phyloP scores from a whole-genome alignment of 2,329 filamentous ascomycete species.

The Neobulgaria alba region DNA sequence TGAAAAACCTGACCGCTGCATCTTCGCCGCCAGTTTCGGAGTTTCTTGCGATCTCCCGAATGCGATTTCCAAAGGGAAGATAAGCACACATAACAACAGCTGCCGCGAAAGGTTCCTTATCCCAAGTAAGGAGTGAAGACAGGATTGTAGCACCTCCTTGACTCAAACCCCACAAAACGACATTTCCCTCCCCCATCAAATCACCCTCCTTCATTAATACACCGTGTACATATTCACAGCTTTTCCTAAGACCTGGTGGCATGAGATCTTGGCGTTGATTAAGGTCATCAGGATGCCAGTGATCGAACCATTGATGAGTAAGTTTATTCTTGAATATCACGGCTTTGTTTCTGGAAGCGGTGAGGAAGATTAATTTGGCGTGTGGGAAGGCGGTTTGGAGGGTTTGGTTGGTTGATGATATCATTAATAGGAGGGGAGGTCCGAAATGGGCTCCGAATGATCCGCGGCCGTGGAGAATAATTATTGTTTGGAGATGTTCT shows the following conservation, averaged over 20 bases:
- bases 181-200: slow-evolving; percentile 31
- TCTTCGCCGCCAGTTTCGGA: slow-evolving; percentile 9
- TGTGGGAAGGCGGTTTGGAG: slow-evolving; percentile 33
- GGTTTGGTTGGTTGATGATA: slow-evolving; percentile 14
- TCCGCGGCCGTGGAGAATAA: slow-evolving; percentile 44
- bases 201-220: slow-evolving; percentile 32
- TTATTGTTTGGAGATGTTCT: slow-evolving; percentile 36
- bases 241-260: slow-evolving; percentile 35
- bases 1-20: slow-evolving; percentile 8
- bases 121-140: slow-evolving; percentile 36
- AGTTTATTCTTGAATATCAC: slow-evolving; percentile 32
- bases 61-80: slow-evolving; percentile 33
- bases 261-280: slow-evolving; percentile 25
- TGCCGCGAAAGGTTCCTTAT: slow-evolving; percentile 32
- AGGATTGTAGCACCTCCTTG: slow-evolving; percentile 44
- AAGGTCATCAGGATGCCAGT: slow-evolving; percentile 30
- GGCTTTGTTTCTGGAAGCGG: slow-evolving; percentile 35
- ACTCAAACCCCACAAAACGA: slow-evolving; percentile 43
- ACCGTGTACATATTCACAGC: slow-evolving; percentile 32
- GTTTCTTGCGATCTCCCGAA: slow-evolving; percentile 20
- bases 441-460: slow-evolving; percentile 34
- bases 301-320: slow-evolving; percentile 41
- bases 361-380: slow-evolving; percentile 43
- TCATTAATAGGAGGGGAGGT: slow-evolving; percentile 30
- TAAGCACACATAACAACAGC: slow-evolving; percentile 38